A percentile compares a stretch with the other conserved stretches of the same genome.
phyloP scores from a whole-genome alignment of 176 grass and related monocot genomes.

The Cocos nucifera region DNA sequence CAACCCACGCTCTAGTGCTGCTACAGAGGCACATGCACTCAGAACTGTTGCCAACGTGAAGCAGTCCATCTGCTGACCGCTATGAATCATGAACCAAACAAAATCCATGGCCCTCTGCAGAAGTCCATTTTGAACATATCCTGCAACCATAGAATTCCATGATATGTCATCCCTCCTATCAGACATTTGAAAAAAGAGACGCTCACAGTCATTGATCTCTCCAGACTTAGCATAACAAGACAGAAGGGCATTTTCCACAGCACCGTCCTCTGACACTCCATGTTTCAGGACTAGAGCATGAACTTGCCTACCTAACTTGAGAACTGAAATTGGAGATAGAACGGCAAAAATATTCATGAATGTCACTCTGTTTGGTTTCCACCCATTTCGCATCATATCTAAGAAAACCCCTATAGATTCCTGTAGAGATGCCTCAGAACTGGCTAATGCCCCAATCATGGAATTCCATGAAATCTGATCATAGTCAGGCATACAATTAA shows the following conservation, averaged over 20 bases:
- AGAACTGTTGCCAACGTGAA: conserved; percentile 65
- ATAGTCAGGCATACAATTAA: conserved; percentile 40
- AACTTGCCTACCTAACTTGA: conserved; percentile 57
- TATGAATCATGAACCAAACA: conserved; percentile 63
- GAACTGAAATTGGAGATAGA: conserved; percentile 42
- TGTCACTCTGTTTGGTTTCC: conserved; percentile 59
- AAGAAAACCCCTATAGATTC: conserved; percentile 42
- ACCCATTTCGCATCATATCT: conserved; percentile 54
- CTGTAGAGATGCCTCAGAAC: conserved; percentile 27
- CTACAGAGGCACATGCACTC: conserved; percentile 61
- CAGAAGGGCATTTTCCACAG: conserved; percentile 62
- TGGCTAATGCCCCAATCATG: conserved; percentile 56
- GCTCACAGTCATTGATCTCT: conserved; percentile 45
- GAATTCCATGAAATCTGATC: conserved; percentile 78
- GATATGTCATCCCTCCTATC: conserved; percentile 53
- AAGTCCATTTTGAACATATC: conserved; percentile 67
- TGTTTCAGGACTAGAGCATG: conserved; percentile 55
- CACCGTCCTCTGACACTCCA: conserved; percentile 41
- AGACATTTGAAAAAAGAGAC: conserved; percentile 51
- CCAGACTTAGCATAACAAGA: conserved; percentile 78
- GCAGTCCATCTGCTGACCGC: conserved; percentile 49
- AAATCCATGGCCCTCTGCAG: conserved; percentile 70
- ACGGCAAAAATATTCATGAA: conserved; percentile 58
- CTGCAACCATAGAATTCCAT: conserved; percentile 76
- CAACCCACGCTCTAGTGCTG: conserved; percentile 63